Evolutionary conservation across 768 basidiomycete genomes (phyloP), one percentile per base, ranked within the genome.

Genomic region (Leccinum variicolor): DNA sequence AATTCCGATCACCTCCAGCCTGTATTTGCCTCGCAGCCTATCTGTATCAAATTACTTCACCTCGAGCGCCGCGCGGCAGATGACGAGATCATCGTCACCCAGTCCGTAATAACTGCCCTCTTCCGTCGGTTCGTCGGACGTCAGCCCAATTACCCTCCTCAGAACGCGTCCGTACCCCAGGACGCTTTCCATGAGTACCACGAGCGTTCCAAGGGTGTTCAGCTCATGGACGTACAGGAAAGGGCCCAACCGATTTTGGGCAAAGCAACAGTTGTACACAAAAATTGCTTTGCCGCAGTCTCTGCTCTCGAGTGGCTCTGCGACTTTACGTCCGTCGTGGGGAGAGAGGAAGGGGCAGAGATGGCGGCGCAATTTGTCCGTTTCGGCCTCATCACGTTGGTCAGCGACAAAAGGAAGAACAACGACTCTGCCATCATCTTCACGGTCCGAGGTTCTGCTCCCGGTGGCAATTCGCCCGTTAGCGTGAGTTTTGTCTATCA

Each of bases 341-440:
- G 94, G 23, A 80, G 92, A 53, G 97, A 99, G 68, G 97, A 98
- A 73, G 95, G 94, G 0, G 92, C 94, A 11, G 97, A 99, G 78
- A 90, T 98, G 85, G 89, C 92, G 3, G 97, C 95, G 4, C 97
- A 98, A 71, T 98, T 98, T 66, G 94, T 98, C 48, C 87, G 97
- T 53, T 97, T 94, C 66, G 92, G 94, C 41, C 85, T 96, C 61
- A 89, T 99, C 73, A 75, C 77, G 3, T 79, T 98, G 45, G 92
- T 96, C 59, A 90, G 89, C 76, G 92, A 94, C 73, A 94, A 90
- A 79, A 82, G 92, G 62, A 92, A 91, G 77, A 90, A 88, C 67
- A 92, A 91, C 61, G 92, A 94, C 66, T 92, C 92, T 26, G 92
- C 92, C 21, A 92, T 94, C 75, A 93, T 94, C 70, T 94, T 94